Percentiles rank a stretch among this genome's conserved stretches.
Evolutionary conservation across 2,329 filamentous ascomycete species (phyloP).

Genomic region (Trichoderma hamatum): DNA sequence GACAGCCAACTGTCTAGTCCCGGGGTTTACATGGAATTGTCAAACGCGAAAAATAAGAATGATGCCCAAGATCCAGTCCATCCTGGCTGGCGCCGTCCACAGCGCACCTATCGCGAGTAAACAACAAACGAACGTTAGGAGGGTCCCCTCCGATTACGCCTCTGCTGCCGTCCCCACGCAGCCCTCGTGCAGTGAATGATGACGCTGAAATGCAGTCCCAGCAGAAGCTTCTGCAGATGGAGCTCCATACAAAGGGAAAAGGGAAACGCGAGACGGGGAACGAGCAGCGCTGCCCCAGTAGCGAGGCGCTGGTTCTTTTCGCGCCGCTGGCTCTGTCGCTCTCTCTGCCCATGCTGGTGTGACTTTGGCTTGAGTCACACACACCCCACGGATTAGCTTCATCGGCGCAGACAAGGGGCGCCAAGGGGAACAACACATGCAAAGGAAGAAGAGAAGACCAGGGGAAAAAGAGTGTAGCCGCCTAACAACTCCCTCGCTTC

Average conservation of each 20-base stretch:
- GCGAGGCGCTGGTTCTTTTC: neutral
- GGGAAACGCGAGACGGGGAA: neutral
- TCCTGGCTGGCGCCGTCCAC: neutral
- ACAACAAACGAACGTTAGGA: neutral
- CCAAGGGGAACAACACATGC: neutral
- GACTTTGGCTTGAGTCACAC: neutral
- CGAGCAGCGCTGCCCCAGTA: neutral
- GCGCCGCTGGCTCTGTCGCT: neutral
- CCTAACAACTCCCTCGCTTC: neutral
- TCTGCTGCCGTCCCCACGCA: slow-evolving; percentile 8
- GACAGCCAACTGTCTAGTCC: neutral
- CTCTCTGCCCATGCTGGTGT: neutral
- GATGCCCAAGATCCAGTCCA: neutral
- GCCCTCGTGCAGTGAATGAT: slow-evolving; percentile 14
- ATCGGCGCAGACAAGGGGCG: neutral
- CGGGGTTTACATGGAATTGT: neutral
- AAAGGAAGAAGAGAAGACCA: neutral
- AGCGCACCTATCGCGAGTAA: slow-evolving; percentile 14
- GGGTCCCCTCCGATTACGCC: slow-evolving; percentile 4
- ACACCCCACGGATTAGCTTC: slow-evolving; percentile 1
- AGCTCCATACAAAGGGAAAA: neutral
- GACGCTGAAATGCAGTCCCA: slow-evolving; percentile 16
- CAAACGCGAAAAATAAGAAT: neutral
- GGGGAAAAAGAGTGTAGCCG: neutral
- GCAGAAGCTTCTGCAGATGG: neutral